These are phyloP conservation scores for Lycium barbarum DNA, from an alignment of 257 asterid genomes.

Conservation along the genomic window DNA sequence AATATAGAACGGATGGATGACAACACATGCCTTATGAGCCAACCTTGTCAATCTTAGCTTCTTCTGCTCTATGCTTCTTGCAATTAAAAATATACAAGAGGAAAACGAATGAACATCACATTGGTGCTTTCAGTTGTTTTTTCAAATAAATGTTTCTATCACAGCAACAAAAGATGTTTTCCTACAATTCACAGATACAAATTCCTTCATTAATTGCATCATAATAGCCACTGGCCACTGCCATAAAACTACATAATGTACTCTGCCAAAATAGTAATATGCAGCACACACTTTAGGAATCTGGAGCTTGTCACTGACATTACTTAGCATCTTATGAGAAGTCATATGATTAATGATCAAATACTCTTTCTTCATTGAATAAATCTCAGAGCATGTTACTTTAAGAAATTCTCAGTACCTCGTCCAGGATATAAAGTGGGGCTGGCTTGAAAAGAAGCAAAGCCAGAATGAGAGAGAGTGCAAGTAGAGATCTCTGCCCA, in stretches of 20 bases:
- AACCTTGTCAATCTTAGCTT: constrained; percentile 8
- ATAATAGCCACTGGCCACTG: not conserved
- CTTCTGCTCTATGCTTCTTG: not conserved
- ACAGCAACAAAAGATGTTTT: not conserved
- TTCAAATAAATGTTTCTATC: not conserved
- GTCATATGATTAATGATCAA: constrained; percentile 1
- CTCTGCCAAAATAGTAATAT: constrained; percentile 7
- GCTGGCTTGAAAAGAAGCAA: constrained; percentile 98
- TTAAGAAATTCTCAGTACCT: constrained; percentile 57
- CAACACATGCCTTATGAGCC: not conserved
- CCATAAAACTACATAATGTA: constrained; percentile 9
- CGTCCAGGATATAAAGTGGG: constrained; percentile 94
- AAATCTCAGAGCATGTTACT: constrained; percentile 6
- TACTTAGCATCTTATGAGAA: not conserved
- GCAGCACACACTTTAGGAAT: not conserved
- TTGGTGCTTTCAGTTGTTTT: not conserved
- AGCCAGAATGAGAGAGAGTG: constrained; percentile 93
- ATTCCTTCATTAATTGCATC: not conserved
- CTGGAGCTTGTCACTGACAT: not conserved
- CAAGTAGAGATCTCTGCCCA: constrained; percentile 96
- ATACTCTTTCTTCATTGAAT: not conserved
- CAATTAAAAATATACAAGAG: not conserved
- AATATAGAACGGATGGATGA: constrained; percentile 4
- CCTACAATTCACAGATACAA: not conserved
- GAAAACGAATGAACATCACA: not conserved